Percentiles rank a stretch among this genome's conserved stretches.
These are phyloP conservation scores for Phanerochaete sordida DNA, from an alignment of 768 basidiomycete genomes.

Conservation along the genomic window DNA sequence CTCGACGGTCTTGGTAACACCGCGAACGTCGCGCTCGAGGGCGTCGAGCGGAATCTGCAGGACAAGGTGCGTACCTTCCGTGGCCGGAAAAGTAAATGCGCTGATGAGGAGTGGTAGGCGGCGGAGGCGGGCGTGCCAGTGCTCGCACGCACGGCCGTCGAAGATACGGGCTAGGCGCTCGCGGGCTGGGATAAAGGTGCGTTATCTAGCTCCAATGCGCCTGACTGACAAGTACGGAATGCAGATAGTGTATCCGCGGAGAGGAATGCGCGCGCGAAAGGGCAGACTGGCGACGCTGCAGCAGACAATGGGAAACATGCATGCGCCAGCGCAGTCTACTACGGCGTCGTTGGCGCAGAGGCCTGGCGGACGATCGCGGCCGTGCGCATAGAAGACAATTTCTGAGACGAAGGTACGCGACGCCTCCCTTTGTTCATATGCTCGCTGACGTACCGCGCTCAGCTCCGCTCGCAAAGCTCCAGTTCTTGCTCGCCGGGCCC, in stretches of 20 bases:
- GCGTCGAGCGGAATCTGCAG: slow-evolving; percentile 54
- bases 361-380: too few relatives aligned
- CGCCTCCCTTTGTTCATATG: too few relatives aligned
- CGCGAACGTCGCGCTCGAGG: slow-evolving; percentile 40
- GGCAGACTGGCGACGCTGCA: too few relatives aligned
- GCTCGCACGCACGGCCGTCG: neutral
- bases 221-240: neutral
- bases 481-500: slow-evolving; percentile 13
- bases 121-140: slow-evolving; percentile 14
- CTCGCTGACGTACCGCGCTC: slow-evolving; percentile 23
- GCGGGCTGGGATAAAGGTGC: slow-evolving; percentile 50
- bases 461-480: neutral
- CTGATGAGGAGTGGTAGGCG: slow-evolving; percentile 41
- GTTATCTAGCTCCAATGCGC: slow-evolving; percentile 35
- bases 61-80: slow-evolving; percentile 46
- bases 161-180: slow-evolving; percentile 16
- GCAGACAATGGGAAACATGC: too few relatives aligned
- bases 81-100: neutral
- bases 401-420: too few relatives aligned
- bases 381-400: too few relatives aligned
- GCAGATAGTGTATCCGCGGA: neutral
- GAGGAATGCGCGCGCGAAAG: slow-evolving; percentile 4
- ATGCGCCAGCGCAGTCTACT: too few relatives aligned
- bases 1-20: slow-evolving; percentile 46
- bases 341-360: too few relatives aligned